A percentile compares a stretch with the other conserved stretches of the same genome.
phyloP scores from a whole-genome alignment of 345 rosid genomes.

The Eucalyptus tenuipes region DNA sequence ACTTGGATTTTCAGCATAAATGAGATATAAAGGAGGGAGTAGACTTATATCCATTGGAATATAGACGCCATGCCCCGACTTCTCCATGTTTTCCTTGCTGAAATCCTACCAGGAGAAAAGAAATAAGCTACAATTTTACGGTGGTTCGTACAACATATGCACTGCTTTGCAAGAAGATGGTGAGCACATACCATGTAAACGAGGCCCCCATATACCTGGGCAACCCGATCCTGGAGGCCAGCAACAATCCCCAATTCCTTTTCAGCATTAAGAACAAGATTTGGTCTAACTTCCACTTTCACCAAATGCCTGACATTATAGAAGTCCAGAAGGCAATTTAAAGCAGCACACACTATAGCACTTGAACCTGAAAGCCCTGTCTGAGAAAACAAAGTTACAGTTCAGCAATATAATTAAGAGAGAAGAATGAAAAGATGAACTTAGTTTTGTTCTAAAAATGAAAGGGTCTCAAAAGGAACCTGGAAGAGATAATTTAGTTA shows the following conservation, averaged over 20 bases:
- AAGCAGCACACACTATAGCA: conserved; percentile 90
- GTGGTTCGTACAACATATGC: neutral
- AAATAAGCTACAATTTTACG: neutral
- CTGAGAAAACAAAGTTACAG: conserved; percentile 21
- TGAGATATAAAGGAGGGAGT: conserved; percentile 78
- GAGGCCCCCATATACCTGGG: conserved; percentile 94
- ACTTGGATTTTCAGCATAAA: conserved; percentile 94
- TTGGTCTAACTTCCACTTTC: conserved; percentile 67
- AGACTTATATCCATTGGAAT: conserved; percentile 66
- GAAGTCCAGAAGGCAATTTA: conserved; percentile 85
- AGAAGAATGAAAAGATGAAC: neutral
- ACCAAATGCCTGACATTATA: conserved; percentile 70
- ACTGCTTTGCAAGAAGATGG: neutral
- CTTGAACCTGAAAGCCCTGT: conserved; percentile 97
- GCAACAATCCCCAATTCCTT: conserved; percentile 90
- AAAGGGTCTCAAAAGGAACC: neutral
- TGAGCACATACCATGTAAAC: conserved; percentile 60
- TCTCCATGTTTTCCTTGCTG: conserved; percentile 69
- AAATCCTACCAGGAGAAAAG: conserved; percentile 45
- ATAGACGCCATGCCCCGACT: conserved; percentile 73
- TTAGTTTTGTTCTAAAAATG: neutral
- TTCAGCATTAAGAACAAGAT: conserved; percentile 66
- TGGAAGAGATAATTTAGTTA: neutral
- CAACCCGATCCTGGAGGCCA: conserved; percentile 97
- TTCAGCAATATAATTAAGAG: neutral